A percentile compares a stretch with the other conserved stretches of the same genome.
Conservation (phyloP, 2,329 filamentous ascomycete species). For the Clonostachys chloroleuca region DNA sequence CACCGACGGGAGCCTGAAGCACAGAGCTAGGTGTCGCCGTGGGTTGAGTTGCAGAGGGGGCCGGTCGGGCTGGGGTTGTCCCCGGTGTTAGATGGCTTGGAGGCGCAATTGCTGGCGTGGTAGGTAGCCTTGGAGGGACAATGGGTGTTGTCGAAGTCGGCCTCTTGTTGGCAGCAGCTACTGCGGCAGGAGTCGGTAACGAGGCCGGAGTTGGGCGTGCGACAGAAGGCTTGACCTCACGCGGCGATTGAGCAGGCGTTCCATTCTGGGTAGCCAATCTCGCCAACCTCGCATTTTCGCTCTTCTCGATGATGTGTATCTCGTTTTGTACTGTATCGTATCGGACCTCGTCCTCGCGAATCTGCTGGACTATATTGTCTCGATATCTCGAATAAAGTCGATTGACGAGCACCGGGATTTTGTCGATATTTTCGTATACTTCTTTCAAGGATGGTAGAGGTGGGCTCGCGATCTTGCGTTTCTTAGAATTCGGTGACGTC, state of each 20-base stretch:
- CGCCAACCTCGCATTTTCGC: slow-evolving; percentile 27
- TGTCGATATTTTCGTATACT: slow-evolving; percentile 59
- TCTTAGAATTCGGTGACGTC: slow-evolving; percentile 46
- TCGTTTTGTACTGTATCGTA: slow-evolving; percentile 63
- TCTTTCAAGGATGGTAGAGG: slow-evolving; percentile 62
- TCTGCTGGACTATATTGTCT: slow-evolving; percentile 62
- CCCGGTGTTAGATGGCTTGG: slow-evolving; percentile 18
- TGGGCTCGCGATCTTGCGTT: slow-evolving; percentile 69
- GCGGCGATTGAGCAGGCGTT: slow-evolving; percentile 19
- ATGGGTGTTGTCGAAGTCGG: slow-evolving; percentile 24
- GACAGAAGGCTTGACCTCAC: slow-evolving; percentile 18
- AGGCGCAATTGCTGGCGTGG: slow-evolving; percentile 9
- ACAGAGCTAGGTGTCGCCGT: slow-evolving; percentile 19
- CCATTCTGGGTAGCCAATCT: slow-evolving; percentile 8
- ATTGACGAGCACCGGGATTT: slow-evolving; percentile 66
- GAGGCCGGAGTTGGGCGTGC: slow-evolving; percentile 9
- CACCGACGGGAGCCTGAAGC: slow-evolving; percentile 27
- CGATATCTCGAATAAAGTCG: slow-evolving; percentile 74
- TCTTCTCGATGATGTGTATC: slow-evolving; percentile 61
- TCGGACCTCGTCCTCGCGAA: slow-evolving; percentile 68
- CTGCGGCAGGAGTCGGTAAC: slow-evolving; percentile 9
- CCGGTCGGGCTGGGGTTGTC: slow-evolving; percentile 16
- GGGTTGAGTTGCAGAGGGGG: slow-evolving; percentile 21
- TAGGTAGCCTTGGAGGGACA: slow-evolving; percentile 23
- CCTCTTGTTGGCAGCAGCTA: slow-evolving; percentile 13